Evolutionary conservation across 257 asterid species (phyloP).

Genomic region (Fraxinus cuspidata): DNA sequence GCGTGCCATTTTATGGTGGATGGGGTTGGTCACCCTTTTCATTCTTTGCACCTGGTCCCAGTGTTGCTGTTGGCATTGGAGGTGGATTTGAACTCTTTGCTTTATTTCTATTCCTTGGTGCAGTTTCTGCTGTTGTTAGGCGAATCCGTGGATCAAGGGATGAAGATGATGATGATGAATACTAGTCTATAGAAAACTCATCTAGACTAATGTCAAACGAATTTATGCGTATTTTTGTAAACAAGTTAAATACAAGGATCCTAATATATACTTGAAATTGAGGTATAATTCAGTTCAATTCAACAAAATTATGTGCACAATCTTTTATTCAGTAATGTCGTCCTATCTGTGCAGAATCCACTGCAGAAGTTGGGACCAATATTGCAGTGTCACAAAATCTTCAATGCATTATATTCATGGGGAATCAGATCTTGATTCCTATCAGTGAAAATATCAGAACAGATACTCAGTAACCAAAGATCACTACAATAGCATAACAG

Average conservation of each 20-base stretch:
- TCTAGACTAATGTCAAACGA: neutral
- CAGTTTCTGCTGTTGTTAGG: neutral
- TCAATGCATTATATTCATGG: neutral
- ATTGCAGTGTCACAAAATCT: neutral
- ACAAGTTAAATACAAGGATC: neutral
- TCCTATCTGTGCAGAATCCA: neutral
- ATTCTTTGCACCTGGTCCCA: neutral
- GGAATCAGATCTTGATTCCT: neutral
- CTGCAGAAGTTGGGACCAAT: neutral
- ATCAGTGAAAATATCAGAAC: neutral
- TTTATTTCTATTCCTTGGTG: neutral
- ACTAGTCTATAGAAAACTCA: neutral
- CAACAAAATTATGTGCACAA: neutral
- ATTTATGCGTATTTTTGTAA: neutral
- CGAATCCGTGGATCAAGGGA: neutral
- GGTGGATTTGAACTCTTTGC: slow-evolving; percentile 1
- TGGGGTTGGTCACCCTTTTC: slow-evolving; percentile 8
- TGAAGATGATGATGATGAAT: neutral
- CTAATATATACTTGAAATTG: neutral
- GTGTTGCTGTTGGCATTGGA: neutral
- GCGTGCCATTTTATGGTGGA: neutral
- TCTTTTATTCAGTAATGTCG: neutral
- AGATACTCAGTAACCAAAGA: neutral
- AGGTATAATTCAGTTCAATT: neutral
- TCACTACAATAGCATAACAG: neutral